Base-by-base conservation (phyloP, 1,139 yeast species). In the Pichia norvegensis region DNA sequence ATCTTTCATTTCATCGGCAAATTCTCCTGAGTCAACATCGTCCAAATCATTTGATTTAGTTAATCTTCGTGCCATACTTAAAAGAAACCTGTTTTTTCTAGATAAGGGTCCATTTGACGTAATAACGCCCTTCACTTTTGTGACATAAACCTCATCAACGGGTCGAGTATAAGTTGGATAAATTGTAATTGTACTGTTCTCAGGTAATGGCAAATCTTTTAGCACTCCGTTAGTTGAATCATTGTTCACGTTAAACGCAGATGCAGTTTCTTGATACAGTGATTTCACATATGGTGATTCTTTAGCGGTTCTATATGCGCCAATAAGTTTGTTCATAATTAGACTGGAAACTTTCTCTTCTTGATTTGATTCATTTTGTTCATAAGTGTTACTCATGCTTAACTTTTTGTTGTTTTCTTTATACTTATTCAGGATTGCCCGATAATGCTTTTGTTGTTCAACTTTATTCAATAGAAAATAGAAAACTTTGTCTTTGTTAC, bases 101-200 rank as follows among this genome's bases (percentile, higher is more conserved):
- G 78, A 75, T 70, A 80, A 74, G 10, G 73, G 69, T 1, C 92
- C 94, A 0, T 88, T 88, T 39, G 85, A 70, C 48, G 73, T 78
- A 10, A 86, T 71, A 75, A 84, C 77, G 4, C 96, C 95, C 41
- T 85, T 74, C 2, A 87, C 77, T 44, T 80, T 79, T 1, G 88
- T 80, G 42, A 73, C 70, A 58, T 59, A 61, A 42, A 55, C 57
- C 35, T 48, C 47, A 39, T 51, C 48, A 19, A 46, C 50, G 40
- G 38, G 51, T 21, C 56, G 51, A 14, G 61, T 44, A 41, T 58
- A 62, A 3, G 55, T 49, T 31, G 56, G 54, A 41, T 58, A 60
- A 13, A 61, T 38, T 4, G 50, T 29, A 1, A 61, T 57, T n/a
- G 49, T 49, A 4, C 62, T 54, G 43, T 58, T 56, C 22, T 49